Evolutionary conservation across 2,329 filamentous ascomycete genomes (phyloP), one percentile per base, ranked within the genome.

Genomic region (Venturia aucupariae): DNA sequence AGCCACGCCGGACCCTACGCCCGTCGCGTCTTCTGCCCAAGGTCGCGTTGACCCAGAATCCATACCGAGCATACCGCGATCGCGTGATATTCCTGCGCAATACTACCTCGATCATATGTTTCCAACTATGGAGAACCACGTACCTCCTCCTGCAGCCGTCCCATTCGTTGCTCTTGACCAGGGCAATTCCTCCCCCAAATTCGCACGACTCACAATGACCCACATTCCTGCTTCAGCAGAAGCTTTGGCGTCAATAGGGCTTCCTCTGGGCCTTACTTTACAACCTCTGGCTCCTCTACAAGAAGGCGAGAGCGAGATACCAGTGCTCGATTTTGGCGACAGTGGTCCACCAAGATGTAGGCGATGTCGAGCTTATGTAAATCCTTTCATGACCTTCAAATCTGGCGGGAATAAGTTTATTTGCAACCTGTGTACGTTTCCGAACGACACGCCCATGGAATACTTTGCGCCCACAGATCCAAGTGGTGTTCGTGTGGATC

Each of bases 311-410:
- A 82, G 88, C 60, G 85, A 91, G 1, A 88, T 99, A 64, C 94
- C 94, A 0, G 89, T 99, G 4, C 82, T 99, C 30, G 94, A 99
- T 77, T 99, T 97, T 81, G 94, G 94, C 60, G 92, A 97, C 51
- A 79, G 80, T 46, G 94, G 94, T 0, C 94, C 94, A 48, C 94
- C 94, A 27, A 85, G 94, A 74, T 99, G 94, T 77, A 86, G 90
- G 71, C 84, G 94, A 77, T 99, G 94, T 79, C 85, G 94, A 73
- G 89, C 93, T 17, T 99, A 99, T 77, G 95, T 99, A 78, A 99
- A 99, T 73, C 94, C 94, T 1, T 99, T 99, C 74, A 97, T 99
- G 94, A 90, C 92, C 73, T 99, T 99, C 82, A 85, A 89, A 66
- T 88, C 89, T 19, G 93, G 93, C 44, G 94, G 94, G 65, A 96